A percentile compares a stretch with the other conserved stretches of the same genome.
Evolutionary conservation across 78 protist species (phyloP).

Genomic region (Thecamonas trahens): DNA sequence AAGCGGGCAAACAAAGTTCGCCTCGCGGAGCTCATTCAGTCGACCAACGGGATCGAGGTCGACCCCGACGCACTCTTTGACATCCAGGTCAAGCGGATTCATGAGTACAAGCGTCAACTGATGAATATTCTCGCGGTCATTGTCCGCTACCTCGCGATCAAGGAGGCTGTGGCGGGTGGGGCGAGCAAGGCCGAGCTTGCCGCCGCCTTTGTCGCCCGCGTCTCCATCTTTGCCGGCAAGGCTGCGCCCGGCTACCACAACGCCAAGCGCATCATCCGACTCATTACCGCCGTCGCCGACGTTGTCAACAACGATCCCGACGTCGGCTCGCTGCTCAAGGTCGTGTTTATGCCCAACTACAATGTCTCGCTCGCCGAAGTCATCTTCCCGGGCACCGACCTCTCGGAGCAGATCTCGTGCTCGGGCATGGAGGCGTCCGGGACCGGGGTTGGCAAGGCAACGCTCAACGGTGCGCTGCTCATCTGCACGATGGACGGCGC

Average conservation of each 20-base stretch:
- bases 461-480: conserved; percentile 84
- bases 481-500: conserved; percentile 95
- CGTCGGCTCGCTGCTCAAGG: conserved; percentile 52
- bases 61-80: conserved; percentile 80
- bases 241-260: conserved; percentile 92
- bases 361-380: conserved; percentile 83
- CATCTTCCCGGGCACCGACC: conserved; percentile 89
- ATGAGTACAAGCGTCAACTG: conserved; percentile 95
- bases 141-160: conserved; percentile 15
- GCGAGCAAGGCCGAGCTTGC: conserved; percentile 23
- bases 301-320: conserved; percentile 81
- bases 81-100: conserved; percentile 93
- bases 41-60: conserved; percentile 60
- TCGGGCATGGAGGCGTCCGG: conserved; percentile 95
- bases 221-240: conserved; percentile 86
- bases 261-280: conserved; percentile 88
- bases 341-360: conserved; percentile 91
- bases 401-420: conserved; percentile 87
- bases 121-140: conserved; percentile 61
- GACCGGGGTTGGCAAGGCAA: conserved; percentile 89
- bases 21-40: conserved; percentile 61
- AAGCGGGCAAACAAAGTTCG: conserved; percentile 66
- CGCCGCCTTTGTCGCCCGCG: conserved; percentile 53
- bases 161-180: neutral
- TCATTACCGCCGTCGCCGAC: conserved; percentile 72